Evolutionary conservation across 106 monocot species (phyloP), one percentile per base, ranked within the genome.

Genomic region (Amphibolis antarctica): DNA sequence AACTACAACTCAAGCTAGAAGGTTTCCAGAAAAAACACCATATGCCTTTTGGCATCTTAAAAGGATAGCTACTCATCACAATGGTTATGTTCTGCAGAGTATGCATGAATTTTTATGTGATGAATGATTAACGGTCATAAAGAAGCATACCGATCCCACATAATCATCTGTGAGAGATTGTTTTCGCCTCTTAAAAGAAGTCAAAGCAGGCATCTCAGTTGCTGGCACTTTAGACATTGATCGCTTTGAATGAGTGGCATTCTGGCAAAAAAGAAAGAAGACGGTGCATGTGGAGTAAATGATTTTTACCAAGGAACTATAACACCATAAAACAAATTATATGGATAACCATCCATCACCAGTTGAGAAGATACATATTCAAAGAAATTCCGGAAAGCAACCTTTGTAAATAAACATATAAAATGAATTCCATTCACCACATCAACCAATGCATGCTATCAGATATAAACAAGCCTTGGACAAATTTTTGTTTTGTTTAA

Each of bases 151-250:
- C 29, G 88, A 78, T 75, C 82, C 47, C 15, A 76, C 27, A 67
- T 82, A 85, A 46, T 88, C 92, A 69, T 88, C 85, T 74, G 85
- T 78, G 24, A 65, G n/a, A 1, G 82, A 73, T 61, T 88, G 92
- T 49, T 82, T 87, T 45, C 78, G 71, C 53, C 76, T 81, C 83
- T 86, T 91, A 46, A 80, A 90, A 53, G 86, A 86, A 31, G 55
- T 55, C 48, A 48, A 60, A 25, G 82, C 60, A 64, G 89, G 77
- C 0, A 72, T 74, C 29, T 91, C 90, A 68, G 69, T 21, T 23
- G 78, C 76, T 24, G 80, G 67, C 50, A 71, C 46, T 66, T 75
- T 86, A 26, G 65, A 45, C 24, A 55, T 46, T 1, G 83, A 78
- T 19, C 91, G 71, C 63, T 92, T 92, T 51, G 82, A 62, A 25